These are phyloP conservation scores for Geotrichum carabidarum DNA, from an alignment of 1,139 yeast genomes.

Conservation along the genomic window DNA sequence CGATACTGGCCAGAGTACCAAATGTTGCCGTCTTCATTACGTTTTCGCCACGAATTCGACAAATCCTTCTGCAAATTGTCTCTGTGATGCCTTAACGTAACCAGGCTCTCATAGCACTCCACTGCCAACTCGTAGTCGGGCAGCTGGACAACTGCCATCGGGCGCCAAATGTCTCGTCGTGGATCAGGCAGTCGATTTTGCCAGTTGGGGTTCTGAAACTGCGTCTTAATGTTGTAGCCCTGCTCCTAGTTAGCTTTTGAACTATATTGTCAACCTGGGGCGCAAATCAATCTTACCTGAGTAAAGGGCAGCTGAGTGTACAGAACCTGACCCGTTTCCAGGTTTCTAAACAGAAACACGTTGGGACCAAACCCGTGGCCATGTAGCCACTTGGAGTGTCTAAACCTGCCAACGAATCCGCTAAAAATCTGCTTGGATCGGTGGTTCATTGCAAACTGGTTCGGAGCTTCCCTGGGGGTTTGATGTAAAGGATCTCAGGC, in stretches of 20 bases:
- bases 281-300: constrained; percentile 33
- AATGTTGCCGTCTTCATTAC: constrained; percentile 69
- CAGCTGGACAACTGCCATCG: constrained; percentile 80
- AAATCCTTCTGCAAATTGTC: constrained; percentile 55
- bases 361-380: constrained; percentile 67
- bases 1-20: constrained; percentile 83
- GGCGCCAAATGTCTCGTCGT: constrained; percentile 85
- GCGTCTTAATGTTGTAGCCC: constrained; percentile 62
- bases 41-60: constrained; percentile 64
- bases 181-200: constrained; percentile 70
- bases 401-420: constrained; percentile 27
- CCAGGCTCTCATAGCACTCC: constrained; percentile 68
- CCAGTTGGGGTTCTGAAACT: constrained; percentile 78
- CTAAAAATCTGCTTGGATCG: constrained; percentile 13
- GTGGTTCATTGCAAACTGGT: constrained; percentile 7
- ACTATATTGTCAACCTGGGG: neutral
- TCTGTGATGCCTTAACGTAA: constrained; percentile 67
- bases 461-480: neutral
- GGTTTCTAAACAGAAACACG: constrained; percentile 73
- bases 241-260: neutral
- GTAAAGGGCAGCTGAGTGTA: constrained; percentile 70
- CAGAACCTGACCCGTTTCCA: constrained; percentile 83
- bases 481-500: too few species aligned
- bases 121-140: constrained; percentile 60
- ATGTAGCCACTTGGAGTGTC: constrained; percentile 45